These are phyloP conservation scores for Sherardia arvensis DNA, from an alignment of 257 asterid genomes.

Conservation along the genomic window DNA sequence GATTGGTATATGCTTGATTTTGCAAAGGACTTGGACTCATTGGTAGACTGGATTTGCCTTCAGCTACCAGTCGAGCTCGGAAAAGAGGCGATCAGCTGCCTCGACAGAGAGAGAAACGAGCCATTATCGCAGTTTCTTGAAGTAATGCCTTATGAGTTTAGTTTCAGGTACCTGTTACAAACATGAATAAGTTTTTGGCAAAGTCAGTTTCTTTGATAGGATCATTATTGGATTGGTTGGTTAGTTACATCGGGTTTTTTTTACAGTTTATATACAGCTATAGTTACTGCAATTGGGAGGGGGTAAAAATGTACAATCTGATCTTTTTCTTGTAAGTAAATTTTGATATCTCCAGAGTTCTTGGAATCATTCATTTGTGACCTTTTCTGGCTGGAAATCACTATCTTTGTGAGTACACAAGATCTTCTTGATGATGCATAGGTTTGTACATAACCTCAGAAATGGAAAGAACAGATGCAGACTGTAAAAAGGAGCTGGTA, in stretches of 20 bases:
- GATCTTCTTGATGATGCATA: neutral
- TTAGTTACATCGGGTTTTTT: slow-evolving; percentile 15
- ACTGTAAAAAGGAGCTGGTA: neutral
- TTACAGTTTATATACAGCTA: slow-evolving; percentile 26
- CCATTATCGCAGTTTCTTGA: slow-evolving; percentile 39
- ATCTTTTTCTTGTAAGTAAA: slow-evolving; percentile 26
- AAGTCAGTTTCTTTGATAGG: slow-evolving; percentile 7
- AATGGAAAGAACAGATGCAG: neutral
- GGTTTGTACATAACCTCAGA: neutral
- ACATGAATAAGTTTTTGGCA: slow-evolving; percentile 31
- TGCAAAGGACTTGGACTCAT: slow-evolving; percentile 71
- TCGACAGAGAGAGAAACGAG: slow-evolving; percentile 39
- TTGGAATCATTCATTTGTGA: neutral
- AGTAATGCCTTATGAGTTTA: slow-evolving; percentile 71
- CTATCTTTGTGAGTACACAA: neutral
- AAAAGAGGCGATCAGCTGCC: slow-evolving; percentile 59
- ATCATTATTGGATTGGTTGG: slow-evolving; percentile 10
- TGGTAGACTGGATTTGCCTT: slow-evolving; percentile 83
- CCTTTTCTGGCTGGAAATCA: neutral
- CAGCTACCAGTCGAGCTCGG: slow-evolving; percentile 60
- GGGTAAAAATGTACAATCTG: slow-evolving; percentile 23
- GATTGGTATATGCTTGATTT: slow-evolving; percentile 92
- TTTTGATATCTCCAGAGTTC: slow-evolving; percentile 15
- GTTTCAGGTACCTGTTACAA: slow-evolving; percentile 72
- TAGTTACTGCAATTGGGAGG: slow-evolving; percentile 19